Percentiles rank a stretch among this genome's conserved stretches.
Conservation (phyloP, 176 grass and related monocot species). For the Dactylis glomerata region DNA sequence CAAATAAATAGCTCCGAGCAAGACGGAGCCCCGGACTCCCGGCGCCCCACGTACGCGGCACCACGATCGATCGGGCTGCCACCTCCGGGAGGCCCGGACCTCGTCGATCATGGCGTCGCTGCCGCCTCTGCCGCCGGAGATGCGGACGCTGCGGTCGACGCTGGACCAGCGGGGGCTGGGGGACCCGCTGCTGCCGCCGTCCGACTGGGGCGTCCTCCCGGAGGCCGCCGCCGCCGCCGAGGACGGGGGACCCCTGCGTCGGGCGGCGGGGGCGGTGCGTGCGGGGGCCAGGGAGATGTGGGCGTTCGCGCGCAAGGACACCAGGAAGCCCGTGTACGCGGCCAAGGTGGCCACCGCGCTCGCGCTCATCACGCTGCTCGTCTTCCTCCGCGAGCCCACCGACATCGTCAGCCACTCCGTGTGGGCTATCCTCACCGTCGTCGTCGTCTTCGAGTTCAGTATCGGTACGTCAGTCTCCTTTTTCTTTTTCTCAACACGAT, state of each 20-base stretch:
- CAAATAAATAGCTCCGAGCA: background rate
- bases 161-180: constrained; percentile 32
- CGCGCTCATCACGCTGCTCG: constrained; percentile 64
- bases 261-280: constrained; percentile 13
- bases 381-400: constrained; percentile 71
- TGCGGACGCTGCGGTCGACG: constrained; percentile 32
- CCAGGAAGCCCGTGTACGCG: constrained; percentile 66
- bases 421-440: constrained; percentile 96
- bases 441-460: constrained; percentile 91
- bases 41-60: constrained; percentile 11
- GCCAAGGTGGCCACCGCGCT: constrained; percentile 59
- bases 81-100: background rate
- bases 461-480: constrained; percentile 3
- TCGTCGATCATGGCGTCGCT: constrained; percentile 25
- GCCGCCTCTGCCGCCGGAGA: constrained; percentile 35
- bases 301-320: constrained; percentile 56
- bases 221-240: background rate
- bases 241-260: background rate
- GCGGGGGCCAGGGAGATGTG: constrained; percentile 28
- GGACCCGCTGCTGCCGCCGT: constrained; percentile 38
- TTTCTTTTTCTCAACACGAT: background rate
- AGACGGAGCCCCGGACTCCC: background rate
- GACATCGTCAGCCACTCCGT: constrained; percentile 78
- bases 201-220: constrained; percentile 28
- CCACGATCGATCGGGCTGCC: background rate